Conservation (phyloP, 1,139 yeast genomes). For the Blastobotrys indianensis region DNA sequence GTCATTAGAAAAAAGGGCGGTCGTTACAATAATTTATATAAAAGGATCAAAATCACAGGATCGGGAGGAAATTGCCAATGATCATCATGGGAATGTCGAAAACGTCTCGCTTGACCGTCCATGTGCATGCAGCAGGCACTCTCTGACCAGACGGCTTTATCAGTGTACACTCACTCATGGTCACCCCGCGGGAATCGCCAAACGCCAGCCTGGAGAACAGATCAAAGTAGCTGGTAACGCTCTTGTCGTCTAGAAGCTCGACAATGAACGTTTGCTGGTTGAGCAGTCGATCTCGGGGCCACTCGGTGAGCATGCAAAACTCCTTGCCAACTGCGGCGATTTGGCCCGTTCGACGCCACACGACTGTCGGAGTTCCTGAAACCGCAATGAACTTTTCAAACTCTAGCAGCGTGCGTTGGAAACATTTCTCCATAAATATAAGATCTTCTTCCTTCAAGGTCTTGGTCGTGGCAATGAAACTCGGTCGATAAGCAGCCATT, state of each 20-base stretch:
- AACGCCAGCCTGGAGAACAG: conserved; percentile 81
- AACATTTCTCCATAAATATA: conserved; percentile 92
- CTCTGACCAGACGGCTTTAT: conserved; percentile 47
- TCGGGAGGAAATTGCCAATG: conserved; percentile 52
- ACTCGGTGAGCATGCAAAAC: conserved; percentile 81
- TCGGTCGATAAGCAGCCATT: conserved; percentile 85
- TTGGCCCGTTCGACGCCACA: conserved; percentile 93
- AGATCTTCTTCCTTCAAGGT: conserved; percentile 83
- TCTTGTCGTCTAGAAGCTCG: conserved; percentile 79
- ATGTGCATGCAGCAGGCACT: conserved; percentile 71
- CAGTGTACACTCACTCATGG: conserved; percentile 79
- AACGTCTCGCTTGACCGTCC: conserved; percentile 86
- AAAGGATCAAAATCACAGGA: conserved; percentile 4
- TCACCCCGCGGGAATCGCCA: conserved; percentile 81
- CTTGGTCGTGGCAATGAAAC: conserved; percentile 87
- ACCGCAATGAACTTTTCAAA: conserved; percentile 76
- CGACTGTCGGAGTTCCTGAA: conserved; percentile 90
- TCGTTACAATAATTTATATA: neutral
- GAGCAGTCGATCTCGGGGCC: conserved; percentile 67
- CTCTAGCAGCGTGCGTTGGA: conserved; percentile 81
- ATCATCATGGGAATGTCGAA: conserved; percentile 97
- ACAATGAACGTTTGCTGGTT: conserved; percentile 58
- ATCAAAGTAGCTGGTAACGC: conserved; percentile 83
- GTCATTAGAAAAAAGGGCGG: too few species aligned
- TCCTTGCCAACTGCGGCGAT: conserved; percentile 91